Evolutionary conservation across 2,329 filamentous ascomycete species (phyloP).

Genomic region (Tolypocladium guangdongense): DNA sequence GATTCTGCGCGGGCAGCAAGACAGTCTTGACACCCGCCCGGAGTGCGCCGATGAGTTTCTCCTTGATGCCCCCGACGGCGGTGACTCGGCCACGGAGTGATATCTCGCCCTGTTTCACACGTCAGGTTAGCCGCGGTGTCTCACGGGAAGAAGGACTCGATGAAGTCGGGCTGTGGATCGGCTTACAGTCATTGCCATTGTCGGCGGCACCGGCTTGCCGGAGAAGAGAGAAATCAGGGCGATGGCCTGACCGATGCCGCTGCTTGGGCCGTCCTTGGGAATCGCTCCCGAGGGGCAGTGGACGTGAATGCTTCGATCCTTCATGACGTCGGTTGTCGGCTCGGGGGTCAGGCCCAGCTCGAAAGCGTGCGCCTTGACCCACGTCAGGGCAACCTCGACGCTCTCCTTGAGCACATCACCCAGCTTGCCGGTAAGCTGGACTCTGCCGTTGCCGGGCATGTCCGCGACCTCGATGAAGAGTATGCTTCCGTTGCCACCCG

Average conservation of each 20-base stretch:
- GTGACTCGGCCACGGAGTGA: conserved; percentile 82
- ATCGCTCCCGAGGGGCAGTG: conserved; percentile 93
- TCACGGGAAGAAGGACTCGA: background rate
- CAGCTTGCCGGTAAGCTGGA: conserved; percentile 92
- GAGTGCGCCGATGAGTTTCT: conserved; percentile 92
- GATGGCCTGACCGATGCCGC: conserved; percentile 87
- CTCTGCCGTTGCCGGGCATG: conserved; percentile 85
- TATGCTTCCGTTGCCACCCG: conserved; percentile 87
- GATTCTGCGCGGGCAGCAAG: conserved; percentile 74
- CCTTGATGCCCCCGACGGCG: conserved; percentile 94
- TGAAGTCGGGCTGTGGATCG: background rate
- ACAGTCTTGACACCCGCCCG: conserved; percentile 93
- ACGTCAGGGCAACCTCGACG: conserved; percentile 89
- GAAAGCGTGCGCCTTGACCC: conserved; percentile 94
- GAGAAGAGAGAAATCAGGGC: conserved; percentile 86
- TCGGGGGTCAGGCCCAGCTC: conserved; percentile 76
- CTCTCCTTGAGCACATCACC: conserved; percentile 95
- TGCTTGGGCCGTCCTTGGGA: conserved; percentile 81
- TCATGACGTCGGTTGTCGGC: conserved; percentile 87
- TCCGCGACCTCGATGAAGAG: conserved; percentile 97
- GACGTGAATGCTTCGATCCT: conserved; percentile 84
- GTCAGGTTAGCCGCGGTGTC: conserved; percentile 11
- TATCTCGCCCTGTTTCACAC: conserved; percentile 45
- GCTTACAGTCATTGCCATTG: conserved; percentile 84
- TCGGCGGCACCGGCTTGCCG: conserved; percentile 75